A percentile compares a stretch with the other conserved stretches of the same genome.
Evolutionary conservation across 805 yeast species (phyloP).

Genomic region (Ogataea zsoltii): DNA sequence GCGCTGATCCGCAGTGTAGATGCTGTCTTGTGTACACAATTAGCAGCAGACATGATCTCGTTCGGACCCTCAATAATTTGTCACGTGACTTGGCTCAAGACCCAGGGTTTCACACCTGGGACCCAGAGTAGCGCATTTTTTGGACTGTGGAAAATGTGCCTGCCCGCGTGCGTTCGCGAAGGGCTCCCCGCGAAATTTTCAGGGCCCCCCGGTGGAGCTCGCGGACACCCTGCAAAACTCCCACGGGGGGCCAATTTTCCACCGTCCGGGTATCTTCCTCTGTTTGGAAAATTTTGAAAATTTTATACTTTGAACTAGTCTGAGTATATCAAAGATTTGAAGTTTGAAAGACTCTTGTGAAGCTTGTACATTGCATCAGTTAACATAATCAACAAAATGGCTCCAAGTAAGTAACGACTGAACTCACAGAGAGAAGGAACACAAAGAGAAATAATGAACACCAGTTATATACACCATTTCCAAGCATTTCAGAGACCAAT

Average conservation of each 20-base stretch:
- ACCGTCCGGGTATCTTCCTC: neutral
- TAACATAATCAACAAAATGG: slow-evolving; percentile 23
- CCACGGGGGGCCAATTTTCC: neutral
- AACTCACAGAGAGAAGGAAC: neutral
- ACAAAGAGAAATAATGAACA: too few species aligned
- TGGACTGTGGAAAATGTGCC: slow-evolving; percentile 2
- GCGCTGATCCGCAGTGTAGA: too few species aligned
- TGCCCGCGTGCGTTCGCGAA: neutral
- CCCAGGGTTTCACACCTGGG: slow-evolving; percentile 2
- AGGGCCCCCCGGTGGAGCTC: neutral
- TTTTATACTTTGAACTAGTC: slow-evolving; percentile 2
- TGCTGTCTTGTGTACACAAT: neutral
- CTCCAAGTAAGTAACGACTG: slow-evolving; percentile 31
- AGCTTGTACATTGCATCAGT: slow-evolving; percentile 7
- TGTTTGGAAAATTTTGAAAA: slow-evolving; percentile 7
- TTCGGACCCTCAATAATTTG: neutral
- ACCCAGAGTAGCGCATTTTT: neutral
- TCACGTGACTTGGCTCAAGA: neutral
- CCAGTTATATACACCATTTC: too few species aligned
- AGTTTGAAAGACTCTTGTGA: slow-evolving; percentile 7
- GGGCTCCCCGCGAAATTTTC: neutral
- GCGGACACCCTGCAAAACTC: neutral
- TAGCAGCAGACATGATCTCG: too few species aligned
- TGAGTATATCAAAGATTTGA: slow-evolving; percentile 4
- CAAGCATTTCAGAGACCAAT: too few species aligned